phyloP scores from a whole-genome alignment of 768 basidiomycete species.

The Mycena vitilis region DNA sequence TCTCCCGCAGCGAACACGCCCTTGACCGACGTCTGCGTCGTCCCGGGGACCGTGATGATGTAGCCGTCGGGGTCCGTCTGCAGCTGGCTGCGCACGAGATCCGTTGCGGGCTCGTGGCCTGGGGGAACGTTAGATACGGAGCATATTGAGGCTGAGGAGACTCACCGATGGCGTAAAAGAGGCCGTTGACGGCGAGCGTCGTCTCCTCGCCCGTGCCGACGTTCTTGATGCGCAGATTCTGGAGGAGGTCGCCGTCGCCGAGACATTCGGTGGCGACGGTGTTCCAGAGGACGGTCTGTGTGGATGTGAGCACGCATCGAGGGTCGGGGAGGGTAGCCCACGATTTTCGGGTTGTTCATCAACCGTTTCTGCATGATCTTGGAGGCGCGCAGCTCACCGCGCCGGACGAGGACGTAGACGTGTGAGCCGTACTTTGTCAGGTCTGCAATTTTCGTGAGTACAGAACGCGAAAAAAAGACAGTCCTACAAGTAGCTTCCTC shows the following conservation, averaged over 20 bases:
- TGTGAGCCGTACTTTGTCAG: conserved; percentile 96
- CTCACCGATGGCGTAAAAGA: conserved; percentile 96
- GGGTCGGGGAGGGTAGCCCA: conserved; percentile 44
- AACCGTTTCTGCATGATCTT: conserved; percentile 99
- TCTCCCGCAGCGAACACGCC: conserved; percentile 98
- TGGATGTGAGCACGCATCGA: not conserved
- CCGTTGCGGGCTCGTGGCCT: conserved; percentile 93
- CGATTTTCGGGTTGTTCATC: conserved; percentile 89
- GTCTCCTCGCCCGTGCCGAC: conserved; percentile 81
- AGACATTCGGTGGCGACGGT: conserved; percentile 93
- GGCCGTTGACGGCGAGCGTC: conserved; percentile 88
- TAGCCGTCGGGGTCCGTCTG: conserved; percentile 95
- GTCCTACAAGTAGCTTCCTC: conserved; percentile 98
- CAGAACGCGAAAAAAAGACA: conserved; percentile 32
- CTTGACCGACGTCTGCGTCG: conserved; percentile 91
- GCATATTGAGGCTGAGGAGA: conserved; percentile 25
- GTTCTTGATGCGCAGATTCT: conserved; percentile 90
- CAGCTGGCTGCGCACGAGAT: conserved; percentile 86
- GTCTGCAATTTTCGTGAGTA: conserved; percentile 70
- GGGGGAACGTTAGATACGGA: not conserved
- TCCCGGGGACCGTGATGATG: conserved; percentile 95
- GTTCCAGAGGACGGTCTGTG: conserved; percentile 90
- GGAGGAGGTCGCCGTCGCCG: conserved; percentile 94
- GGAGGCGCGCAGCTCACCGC: conserved; percentile 91
- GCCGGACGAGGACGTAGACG: conserved; percentile 95